Evolutionary conservation across 2,329 filamentous ascomycete genomes (phyloP).

Genomic region (Pseudopyricularia javanii): DNA sequence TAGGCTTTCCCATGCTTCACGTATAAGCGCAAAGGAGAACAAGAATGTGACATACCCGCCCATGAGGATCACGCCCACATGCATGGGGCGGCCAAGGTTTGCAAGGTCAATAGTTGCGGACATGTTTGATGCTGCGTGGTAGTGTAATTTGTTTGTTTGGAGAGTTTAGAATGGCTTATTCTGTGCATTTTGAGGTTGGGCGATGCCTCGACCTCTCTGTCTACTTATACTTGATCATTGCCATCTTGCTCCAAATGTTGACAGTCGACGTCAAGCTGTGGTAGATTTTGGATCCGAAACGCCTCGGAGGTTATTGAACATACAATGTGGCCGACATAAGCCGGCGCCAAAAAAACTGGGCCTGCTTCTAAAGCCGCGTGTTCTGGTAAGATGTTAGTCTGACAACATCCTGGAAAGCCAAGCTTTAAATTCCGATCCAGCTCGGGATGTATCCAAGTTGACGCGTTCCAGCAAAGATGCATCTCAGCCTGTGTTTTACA

Average conservation of each 20-base stretch:
- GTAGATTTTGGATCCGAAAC: neutral
- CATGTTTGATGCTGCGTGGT: neutral
- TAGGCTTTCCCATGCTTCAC: neutral
- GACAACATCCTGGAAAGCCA: neutral
- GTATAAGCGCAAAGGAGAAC: neutral
- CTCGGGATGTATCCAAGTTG: no score
- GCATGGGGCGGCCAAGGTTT: constrained; percentile 13
- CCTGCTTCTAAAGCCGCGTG: neutral
- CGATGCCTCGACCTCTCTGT: no score
- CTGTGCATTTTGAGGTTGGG: neutral
- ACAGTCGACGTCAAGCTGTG: neutral
- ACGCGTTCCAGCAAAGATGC: no score
- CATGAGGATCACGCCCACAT: constrained; percentile 17
- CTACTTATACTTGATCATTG: neutral
- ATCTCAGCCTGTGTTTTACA: neutral
- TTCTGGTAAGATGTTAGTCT: neutral
- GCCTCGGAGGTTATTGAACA: neutral
- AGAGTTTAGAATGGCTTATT: neutral
- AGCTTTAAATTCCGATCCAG: neutral
- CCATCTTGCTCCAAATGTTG: neutral
- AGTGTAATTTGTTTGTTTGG: neutral
- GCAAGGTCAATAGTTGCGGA: constrained; percentile 8
- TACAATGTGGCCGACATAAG: neutral
- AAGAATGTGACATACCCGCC: constrained; percentile 13
- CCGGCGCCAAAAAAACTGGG: neutral